Percentiles rank a stretch among this genome's conserved stretches.
These are phyloP conservation scores for Ogataea haglerorum DNA, from an alignment of 805 yeast species.

Conservation along the genomic window DNA sequence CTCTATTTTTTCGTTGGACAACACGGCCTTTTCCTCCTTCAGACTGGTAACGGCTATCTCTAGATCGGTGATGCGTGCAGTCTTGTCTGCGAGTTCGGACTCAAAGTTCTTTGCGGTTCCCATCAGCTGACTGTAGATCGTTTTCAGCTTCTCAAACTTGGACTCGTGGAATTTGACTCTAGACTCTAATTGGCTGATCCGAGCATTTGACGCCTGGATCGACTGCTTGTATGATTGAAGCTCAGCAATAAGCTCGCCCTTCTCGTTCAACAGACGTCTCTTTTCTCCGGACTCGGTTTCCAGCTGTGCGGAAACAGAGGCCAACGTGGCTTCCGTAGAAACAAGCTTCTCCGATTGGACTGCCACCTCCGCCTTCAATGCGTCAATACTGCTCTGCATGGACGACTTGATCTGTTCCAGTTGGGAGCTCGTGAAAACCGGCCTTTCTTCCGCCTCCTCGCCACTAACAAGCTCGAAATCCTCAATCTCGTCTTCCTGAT, in stretches of 20 bases:
- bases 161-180: constrained; percentile 14
- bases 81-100: constrained; percentile 12
- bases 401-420: constrained; percentile 21
- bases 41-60: constrained; percentile 21
- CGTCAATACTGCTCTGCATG: constrained; percentile 12
- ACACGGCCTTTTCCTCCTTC: constrained; percentile 21
- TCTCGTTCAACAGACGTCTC: constrained; percentile 13
- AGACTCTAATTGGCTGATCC: constrained; percentile 10
- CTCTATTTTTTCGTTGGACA: constrained; percentile 24
- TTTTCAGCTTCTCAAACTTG: constrained; percentile 18
- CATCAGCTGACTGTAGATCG: constrained; percentile 19
- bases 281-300: constrained; percentile 13
- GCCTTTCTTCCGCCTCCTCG: constrained; percentile 16
- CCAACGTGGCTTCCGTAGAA: constrained; percentile 3
- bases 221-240: constrained; percentile 17
- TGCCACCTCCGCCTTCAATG: constrained; percentile 11
- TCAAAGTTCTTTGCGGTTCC: constrained; percentile 20
- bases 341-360: constrained; percentile 14
- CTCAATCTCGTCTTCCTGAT: constrained; percentile 20
- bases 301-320: constrained; percentile 1
- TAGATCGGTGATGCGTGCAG: constrained; percentile 9
- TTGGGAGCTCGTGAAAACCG: constrained; percentile 18
- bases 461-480: constrained; percentile 9
- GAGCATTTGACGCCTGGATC: constrained; percentile 11
- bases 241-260: constrained; percentile 18